Conservation (phyloP, 495 filamentous ascomycete species). For the Lasiosphaeria ovina region DNA sequence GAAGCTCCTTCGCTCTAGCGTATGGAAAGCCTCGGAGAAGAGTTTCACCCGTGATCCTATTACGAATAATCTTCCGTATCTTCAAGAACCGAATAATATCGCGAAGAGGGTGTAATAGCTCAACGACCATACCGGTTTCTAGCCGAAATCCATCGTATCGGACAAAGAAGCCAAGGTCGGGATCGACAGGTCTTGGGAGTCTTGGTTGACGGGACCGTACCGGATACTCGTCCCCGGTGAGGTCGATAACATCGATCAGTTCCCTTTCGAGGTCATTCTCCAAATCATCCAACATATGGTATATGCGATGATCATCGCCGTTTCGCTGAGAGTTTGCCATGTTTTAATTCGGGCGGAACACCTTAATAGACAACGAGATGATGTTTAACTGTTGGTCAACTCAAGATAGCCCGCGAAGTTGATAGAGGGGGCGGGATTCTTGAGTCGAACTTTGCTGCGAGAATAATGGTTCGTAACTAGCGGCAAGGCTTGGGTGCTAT, state of each 20-base stretch:
- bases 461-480: too few relatives aligned
- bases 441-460: too few relatives aligned
- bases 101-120: neutral
- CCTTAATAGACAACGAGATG: too few relatives aligned
- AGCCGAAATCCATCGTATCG: constrained; percentile 2
- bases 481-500: too few relatives aligned
- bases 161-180: neutral
- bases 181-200: neutral
- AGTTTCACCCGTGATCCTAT: neutral
- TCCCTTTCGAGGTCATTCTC: constrained; percentile 1
- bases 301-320: neutral
- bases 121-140: neutral
- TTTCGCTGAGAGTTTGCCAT: neutral
- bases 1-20: neutral
- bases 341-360: neutral
- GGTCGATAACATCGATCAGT: constrained; percentile 13
- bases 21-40: constrained; percentile 16
- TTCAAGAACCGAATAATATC: constrained; percentile 13
- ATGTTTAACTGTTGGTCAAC: too few relatives aligned
- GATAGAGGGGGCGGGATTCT: too few relatives aligned
- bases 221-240: constrained; percentile 1
- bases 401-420: too few relatives aligned
- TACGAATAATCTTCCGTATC: constrained; percentile 9
- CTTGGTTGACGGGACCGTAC: neutral
- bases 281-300: neutral